These are phyloP conservation scores for Xylaria curta DNA, from an alignment of 495 filamentous ascomycete species.

Conservation along the genomic window DNA sequence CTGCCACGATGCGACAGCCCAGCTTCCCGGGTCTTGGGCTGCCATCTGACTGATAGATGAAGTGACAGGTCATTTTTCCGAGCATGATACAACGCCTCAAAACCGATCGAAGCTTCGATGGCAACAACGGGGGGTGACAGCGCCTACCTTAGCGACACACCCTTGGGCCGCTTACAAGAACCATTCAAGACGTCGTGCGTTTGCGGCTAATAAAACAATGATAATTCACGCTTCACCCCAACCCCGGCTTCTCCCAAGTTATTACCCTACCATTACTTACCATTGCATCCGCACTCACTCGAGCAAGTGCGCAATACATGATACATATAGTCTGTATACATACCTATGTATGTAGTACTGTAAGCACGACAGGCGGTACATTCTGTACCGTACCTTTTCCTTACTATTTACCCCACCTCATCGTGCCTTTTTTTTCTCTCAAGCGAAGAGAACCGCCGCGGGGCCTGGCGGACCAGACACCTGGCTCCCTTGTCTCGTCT, in stretches of 20 bases:
- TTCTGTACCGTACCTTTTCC: not conserved
- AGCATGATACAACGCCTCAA: slow-evolving; percentile 20
- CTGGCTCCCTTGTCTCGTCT: slow-evolving; percentile 17
- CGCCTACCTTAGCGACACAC: slow-evolving; percentile 6
- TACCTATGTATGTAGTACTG: too few species aligned
- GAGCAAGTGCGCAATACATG: slow-evolving; percentile 1
- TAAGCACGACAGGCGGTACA: not conserved
- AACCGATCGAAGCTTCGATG: slow-evolving; percentile 21
- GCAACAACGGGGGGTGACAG: slow-evolving; percentile 6
- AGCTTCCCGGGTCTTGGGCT: slow-evolving; percentile 29
- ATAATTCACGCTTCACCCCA: not conserved
- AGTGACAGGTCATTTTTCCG: slow-evolving; percentile 21
- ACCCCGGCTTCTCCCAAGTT: not conserved
- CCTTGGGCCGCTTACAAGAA: not conserved
- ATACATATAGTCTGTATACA: not conserved
- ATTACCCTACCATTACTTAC: not conserved
- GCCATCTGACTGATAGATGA: slow-evolving; percentile 17
- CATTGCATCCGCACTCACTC: not conserved
- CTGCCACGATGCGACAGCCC: slow-evolving; percentile 26
- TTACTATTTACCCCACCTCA: slow-evolving; percentile 12
- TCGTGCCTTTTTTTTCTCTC: not conserved
- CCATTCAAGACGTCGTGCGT: slow-evolving; percentile 3
- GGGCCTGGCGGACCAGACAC: slow-evolving; percentile 15
- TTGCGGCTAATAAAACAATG: slow-evolving; percentile 26
- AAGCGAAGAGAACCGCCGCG: slow-evolving; percentile 13